Base-by-base conservation (phyloP, 768 basidiomycete genomes). In the Serendipita sp. region DNA sequence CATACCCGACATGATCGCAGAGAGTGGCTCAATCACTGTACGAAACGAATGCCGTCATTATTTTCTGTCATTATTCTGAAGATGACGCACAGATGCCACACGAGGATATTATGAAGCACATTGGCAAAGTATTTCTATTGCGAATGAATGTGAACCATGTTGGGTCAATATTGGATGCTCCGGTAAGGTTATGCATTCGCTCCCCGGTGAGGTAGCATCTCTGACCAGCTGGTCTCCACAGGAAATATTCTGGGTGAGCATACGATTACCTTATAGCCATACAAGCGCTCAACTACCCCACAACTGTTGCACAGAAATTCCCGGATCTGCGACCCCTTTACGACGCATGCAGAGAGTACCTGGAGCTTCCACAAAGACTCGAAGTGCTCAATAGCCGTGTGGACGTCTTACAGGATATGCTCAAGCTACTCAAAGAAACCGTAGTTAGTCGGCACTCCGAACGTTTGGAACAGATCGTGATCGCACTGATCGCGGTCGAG, bases 381-480 rank as follows among this genome's bases (percentile, higher is more conserved):
- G 89, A 93, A 72, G 76, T 96, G 31, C 78, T 97, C 65, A 96
- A 95, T 74, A 89, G 91, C 48, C 86, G 94, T 66, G 92, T 96
- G 40, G 94, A 93, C 90, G 89, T 97, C 62, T 75, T 97, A 40
- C 94, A 97, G 79, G 94, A 97, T 73, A 95, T 97, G 89, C 82
- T 97, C 10, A 87, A 92, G 71, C 81, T 97, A 62, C 76, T 97
- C 62, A 97, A 97, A 74, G 94, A 96, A 74, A 89, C 90, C 10
- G 93, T 95, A 29, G 90, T 90, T 31, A 91, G 85, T 68, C 83
- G 85, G 69, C 91, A 96, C 70, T 84, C 91, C 0, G 93, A 96
- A 73, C 82, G 91, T 29, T 79, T 96, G 5, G 93, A 96, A 73
- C 88, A 90, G 72, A 91, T 96, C 64, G 88, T 96, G 67, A 95